phyloP scores from a whole-genome alignment of 345 rosid species.

The Lumnitzera racemosa region DNA sequence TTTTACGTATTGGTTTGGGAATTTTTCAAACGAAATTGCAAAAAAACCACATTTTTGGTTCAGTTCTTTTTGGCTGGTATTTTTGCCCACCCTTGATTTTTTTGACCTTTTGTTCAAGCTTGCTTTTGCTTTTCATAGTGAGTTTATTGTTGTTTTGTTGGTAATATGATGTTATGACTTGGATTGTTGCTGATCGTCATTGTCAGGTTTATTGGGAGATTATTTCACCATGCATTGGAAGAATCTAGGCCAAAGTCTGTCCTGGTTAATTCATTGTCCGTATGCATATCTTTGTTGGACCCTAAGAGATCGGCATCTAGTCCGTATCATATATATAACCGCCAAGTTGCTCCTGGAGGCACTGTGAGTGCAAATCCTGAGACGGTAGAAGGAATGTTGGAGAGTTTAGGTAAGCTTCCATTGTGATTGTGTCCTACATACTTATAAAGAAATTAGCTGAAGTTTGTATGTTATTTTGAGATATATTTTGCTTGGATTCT shows the following conservation, averaged over 20 bases:
- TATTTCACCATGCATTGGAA: conserved; percentile 78
- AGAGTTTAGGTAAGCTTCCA: conserved; percentile 60
- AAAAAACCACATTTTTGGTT: too few relatives aligned
- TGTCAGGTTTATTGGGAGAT: conserved; percentile 73
- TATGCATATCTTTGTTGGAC: conserved; percentile 88
- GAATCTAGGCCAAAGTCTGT: conserved; percentile 81
- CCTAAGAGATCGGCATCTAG: conserved; percentile 73
- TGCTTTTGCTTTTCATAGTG: neutral
- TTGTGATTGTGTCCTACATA: neutral
- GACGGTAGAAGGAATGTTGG: conserved; percentile 84
- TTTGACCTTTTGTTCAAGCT: neutral
- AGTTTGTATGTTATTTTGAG: neutral
- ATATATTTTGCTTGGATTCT: too few relatives aligned
- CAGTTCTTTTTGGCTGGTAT: too few relatives aligned
- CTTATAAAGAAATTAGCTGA: neutral
- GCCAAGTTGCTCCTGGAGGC: conserved; percentile 58
- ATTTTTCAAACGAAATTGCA: too few relatives aligned
- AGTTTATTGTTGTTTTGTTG: neutral
- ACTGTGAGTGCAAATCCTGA: conserved; percentile 47
- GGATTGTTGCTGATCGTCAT: neutral
- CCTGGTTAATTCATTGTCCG: conserved; percentile 76
- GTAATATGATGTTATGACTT: neutral
- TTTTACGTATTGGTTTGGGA: too few relatives aligned
- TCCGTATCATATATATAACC: conserved; percentile 48
- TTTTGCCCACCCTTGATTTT: neutral